Evolutionary conservation across 139 green algal genomes (phyloP).

Genomic region (Tetradesmus lagerheimii): DNA sequence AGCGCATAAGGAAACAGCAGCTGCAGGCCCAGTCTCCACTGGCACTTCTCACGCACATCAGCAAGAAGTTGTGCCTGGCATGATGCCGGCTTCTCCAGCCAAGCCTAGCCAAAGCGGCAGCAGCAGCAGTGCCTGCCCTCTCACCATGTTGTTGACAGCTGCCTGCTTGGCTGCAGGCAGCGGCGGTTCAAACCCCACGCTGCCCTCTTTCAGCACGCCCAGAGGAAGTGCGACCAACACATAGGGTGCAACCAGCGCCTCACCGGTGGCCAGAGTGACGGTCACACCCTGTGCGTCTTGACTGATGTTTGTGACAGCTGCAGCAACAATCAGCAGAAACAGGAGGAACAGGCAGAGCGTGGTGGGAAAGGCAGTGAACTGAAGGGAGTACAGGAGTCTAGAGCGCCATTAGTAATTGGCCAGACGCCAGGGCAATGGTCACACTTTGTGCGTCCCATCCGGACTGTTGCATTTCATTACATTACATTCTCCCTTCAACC

Average conservation of each 20-base stretch:
- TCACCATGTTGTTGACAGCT: constrained; percentile 79
- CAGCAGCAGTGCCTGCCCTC: neutral
- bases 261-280: neutral
- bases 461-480: no score
- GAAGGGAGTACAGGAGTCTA: no score
- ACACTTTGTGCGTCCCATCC: no score
- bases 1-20: constrained; percentile 55
- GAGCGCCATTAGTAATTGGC: no score
- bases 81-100: no score
- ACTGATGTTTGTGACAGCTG: constrained; percentile 28
- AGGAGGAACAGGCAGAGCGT: no score
- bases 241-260: constrained; percentile 48
- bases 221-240: constrained; percentile 77
- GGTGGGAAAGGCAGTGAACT: no score
- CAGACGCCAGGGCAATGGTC: no score
- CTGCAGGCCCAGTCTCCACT: neutral
- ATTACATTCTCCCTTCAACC: no score
- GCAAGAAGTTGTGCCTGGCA: no score
- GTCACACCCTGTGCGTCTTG: neutral
- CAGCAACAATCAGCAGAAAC: neutral
- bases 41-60: no score
- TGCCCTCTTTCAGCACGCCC: constrained; percentile 63
- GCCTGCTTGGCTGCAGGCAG: constrained; percentile 65
- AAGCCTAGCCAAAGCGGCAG: neutral
- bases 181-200: constrained; percentile 70